Evolutionary conservation across 1,284 basidiomycete species (phyloP), one percentile per base, ranked within the genome.

Genomic region (Meripilus lineatus): DNA sequence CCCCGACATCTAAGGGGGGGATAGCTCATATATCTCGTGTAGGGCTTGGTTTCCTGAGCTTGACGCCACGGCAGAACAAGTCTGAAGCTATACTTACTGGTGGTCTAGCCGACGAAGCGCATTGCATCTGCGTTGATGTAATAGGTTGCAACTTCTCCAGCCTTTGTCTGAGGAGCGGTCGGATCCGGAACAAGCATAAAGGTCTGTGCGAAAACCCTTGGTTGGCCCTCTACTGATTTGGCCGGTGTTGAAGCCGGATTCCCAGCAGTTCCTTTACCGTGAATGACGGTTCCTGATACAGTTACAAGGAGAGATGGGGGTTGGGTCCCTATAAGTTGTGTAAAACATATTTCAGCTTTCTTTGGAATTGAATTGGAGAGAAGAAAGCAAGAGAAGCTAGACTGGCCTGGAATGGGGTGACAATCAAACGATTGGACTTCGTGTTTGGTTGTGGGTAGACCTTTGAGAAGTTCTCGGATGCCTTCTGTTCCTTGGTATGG

Each of bases 381-480:
- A 50, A 36, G 36, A 20, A 20, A 22, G 24, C 34, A 40, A 17
- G 22, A 38, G 8, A 38, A 41, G 3, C 22, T 28, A 36, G 32
- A 63, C 72, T 46, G 47, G 86, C 89, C 87, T 62, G 86, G 83
- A 45, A 92, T 88, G 23, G 89, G 86, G 58, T 92, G 89, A 55
- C 89, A 91, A 61, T 92, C 89, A 54, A 86, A 89, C 6, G 84
- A 87, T 59, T 89, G 84, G 21, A 92, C 75, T 48, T 90, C 88
- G 55, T 91, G 89, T 50, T 79, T 83, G 18, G 85, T 86, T 20
- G 67, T 65, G 4, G 85, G 86, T 79, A 88, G 87, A 44, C 75
- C 74, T 49, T 74, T 65, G 28, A 88, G 70, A 37, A 89, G 70
- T 43, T 79, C 70, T 40, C 72, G 73, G 33, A 91, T 67, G 4